These are phyloP conservation scores for Amyloporia xantha DNA, from an alignment of 768 basidiomycete species.

Conservation along the genomic window DNA sequence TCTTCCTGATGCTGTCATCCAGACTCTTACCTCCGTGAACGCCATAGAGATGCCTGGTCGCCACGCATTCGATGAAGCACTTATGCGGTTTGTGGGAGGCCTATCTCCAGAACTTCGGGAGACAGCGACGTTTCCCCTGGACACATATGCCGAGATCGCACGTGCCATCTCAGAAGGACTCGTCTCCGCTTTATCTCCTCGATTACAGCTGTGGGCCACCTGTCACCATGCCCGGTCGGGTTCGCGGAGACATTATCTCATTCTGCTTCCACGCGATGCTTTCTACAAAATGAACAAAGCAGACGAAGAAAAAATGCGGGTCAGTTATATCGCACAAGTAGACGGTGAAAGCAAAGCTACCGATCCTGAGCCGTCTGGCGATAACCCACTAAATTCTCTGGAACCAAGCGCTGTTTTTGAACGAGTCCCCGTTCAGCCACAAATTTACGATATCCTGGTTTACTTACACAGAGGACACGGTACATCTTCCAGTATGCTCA, in stretches of 20 bases:
- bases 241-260: conserved; percentile 49
- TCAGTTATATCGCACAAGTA: conserved; percentile 37
- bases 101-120: conserved; percentile 53
- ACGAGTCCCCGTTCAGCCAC: conserved; percentile 55
- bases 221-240: conserved; percentile 59
- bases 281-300: conserved; percentile 44
- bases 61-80: conserved; percentile 42
- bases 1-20: conserved; percentile 48
- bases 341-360: conserved; percentile 26
- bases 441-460: conserved; percentile 63
- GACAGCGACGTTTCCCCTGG: conserved; percentile 49
- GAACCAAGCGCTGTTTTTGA: conserved; percentile 43
- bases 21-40: conserved; percentile 47
- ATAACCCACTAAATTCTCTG: conserved; percentile 20
- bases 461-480: conserved; percentile 60
- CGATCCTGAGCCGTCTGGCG: conserved; percentile 8
- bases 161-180: conserved; percentile 36
- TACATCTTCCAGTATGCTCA: conserved; percentile 46
- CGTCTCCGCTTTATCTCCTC: conserved; percentile 28
- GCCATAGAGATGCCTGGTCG: conserved; percentile 56
- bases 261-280: conserved; percentile 57
- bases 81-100: conserved; percentile 43
- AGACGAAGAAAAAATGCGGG: conserved; percentile 44
- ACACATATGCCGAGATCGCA: conserved; percentile 47
- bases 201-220: conserved; percentile 45